phyloP scores from a whole-genome alignment of 73 alveolate species.

The Uronychia binucleata region DNA sequence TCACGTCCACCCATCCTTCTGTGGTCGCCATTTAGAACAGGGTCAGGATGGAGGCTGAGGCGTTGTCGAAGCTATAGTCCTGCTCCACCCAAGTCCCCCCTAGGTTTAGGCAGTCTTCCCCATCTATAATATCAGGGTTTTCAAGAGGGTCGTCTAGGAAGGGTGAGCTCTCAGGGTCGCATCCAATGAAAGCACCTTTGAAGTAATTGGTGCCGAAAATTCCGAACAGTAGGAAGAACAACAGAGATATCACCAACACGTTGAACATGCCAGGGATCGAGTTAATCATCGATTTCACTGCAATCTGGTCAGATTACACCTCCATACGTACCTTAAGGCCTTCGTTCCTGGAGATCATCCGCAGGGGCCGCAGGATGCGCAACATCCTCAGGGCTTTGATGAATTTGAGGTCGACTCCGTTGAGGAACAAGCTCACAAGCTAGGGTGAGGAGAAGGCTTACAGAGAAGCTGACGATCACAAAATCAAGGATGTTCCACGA shows the following conservation, averaged over 20 bases:
- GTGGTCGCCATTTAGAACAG: conserved; percentile 55
- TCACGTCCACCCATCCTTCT: conserved; percentile 68
- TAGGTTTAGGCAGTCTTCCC: conserved; percentile 8
- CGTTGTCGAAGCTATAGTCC: conserved; percentile 57
- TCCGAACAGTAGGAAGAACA: conserved; percentile 69
- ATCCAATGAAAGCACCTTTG: conserved; percentile 62
- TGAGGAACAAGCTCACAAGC: neutral
- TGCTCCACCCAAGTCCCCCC: conserved; percentile 63
- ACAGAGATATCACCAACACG: conserved; percentile 59
- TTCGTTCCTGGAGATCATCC: conserved; percentile 68
- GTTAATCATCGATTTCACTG: conserved; percentile 47
- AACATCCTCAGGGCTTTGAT: conserved; percentile 44
- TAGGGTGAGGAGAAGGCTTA: conserved; percentile 4
- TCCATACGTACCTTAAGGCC: conserved; percentile 54
- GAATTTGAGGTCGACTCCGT: conserved; percentile 9
- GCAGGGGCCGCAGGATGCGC: conserved; percentile 67
- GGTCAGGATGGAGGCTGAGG: conserved; percentile 51
- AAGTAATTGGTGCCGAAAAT: conserved; percentile 61
- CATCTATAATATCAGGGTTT: neutral
- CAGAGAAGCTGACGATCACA: conserved; percentile 15
- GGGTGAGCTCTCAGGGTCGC: conserved; percentile 19
- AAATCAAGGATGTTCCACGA: conserved; percentile 52
- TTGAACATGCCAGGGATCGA: conserved; percentile 63
- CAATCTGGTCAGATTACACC: conserved; percentile 3
- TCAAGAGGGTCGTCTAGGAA: conserved; percentile 17